These are phyloP conservation scores for Liquidambar formosana DNA, from an alignment of 164 flowering plant genomes.

Conservation along the genomic window DNA sequence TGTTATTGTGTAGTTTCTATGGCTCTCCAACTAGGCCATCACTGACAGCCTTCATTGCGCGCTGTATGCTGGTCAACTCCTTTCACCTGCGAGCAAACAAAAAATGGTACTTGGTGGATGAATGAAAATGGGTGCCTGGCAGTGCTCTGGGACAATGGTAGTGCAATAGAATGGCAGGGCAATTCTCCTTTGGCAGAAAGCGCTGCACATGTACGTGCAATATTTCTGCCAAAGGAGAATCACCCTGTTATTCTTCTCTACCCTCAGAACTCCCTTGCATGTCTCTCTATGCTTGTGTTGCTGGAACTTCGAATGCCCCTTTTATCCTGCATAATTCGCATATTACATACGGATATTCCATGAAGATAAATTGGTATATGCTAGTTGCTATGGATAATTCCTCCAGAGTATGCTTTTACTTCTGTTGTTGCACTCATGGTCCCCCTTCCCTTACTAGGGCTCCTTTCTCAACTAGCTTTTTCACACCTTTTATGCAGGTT, in stretches of 20 bases:
- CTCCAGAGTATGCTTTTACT: constrained; percentile 3
- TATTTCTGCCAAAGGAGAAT: constrained; percentile 30
- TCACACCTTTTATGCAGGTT: neutral
- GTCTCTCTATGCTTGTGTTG: neutral
- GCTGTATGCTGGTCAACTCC: too few species aligned
- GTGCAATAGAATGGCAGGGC: constrained; percentile 25
- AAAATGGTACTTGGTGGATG: too few species aligned
- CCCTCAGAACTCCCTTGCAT: neutral
- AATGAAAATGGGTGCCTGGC: neutral
- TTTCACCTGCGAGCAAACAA: too few species aligned
- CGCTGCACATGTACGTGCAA: neutral
- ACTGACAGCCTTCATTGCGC: too few species aligned
- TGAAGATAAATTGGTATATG: constrained; percentile 10
- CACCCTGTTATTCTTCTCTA: constrained; percentile 25
- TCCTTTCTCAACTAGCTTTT: neutral
- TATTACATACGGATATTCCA: constrained; percentile 10
- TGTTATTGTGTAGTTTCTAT: too few species aligned
- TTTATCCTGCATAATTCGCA: constrained; percentile 10
- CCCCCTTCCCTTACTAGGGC: neutral
- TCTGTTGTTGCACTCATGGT: constrained; percentile 9
- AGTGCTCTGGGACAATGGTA: neutral
- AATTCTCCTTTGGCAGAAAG: constrained; percentile 32
- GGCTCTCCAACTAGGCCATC: too few species aligned
- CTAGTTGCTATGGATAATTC: constrained; percentile 9
- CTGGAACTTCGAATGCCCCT: constrained; percentile 1